phyloP scores from a whole-genome alignment of 1,284 basidiomycete species.

The Wallemia ichthyophaga region DNA sequence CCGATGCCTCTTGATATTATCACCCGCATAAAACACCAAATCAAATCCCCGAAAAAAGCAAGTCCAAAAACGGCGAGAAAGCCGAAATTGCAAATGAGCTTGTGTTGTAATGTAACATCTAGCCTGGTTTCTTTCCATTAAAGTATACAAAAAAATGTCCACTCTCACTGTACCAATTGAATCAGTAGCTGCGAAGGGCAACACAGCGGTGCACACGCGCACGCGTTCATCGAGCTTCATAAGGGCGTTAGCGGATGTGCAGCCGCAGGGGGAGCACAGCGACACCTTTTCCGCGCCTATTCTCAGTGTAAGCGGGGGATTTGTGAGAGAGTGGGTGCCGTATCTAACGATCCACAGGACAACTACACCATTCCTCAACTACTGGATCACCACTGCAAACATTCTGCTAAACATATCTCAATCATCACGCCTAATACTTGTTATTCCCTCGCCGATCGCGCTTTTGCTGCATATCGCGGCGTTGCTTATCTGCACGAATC shows the following conservation, averaged over 20 bases:
- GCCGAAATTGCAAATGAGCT: neutral
- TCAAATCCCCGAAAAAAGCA: neutral
- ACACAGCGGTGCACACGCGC: neutral
- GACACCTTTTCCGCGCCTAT: too few species aligned
- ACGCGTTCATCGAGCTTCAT: neutral
- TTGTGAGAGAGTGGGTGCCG: too few species aligned
- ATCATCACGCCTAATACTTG: neutral
- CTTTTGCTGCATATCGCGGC: neutral
- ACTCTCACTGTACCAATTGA: neutral
- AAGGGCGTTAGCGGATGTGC: neutral
- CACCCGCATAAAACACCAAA: neutral
- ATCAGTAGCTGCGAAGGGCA: neutral
- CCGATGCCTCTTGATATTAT: too few species aligned
- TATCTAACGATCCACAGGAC: too few species aligned
- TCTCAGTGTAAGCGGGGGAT: too few species aligned
- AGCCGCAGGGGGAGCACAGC: neutral
- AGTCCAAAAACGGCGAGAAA: neutral
- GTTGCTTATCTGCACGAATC: neutral
- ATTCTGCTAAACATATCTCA: neutral
- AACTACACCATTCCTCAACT: neutral
- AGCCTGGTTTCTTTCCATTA: too few species aligned
- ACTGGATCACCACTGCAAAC: neutral
- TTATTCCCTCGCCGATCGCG: neutral
- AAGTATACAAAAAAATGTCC: neutral
- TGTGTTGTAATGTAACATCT: too few species aligned